Evolutionary conservation across 768 basidiomycete genomes (phyloP), one percentile per base, ranked within the genome.

Genomic region (Suillus variegatus): DNA sequence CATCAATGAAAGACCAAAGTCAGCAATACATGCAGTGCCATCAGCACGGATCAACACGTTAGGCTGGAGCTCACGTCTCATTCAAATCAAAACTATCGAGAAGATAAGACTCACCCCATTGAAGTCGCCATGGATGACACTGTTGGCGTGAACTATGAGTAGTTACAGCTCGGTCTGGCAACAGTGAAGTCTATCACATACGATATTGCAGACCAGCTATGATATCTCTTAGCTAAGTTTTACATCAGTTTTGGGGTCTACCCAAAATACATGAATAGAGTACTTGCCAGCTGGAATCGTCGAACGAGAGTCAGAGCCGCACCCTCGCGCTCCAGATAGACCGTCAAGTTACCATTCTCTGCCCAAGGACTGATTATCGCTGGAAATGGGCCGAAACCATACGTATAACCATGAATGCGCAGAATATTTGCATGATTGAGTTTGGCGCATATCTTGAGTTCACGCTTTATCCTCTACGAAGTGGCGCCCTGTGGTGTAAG

Each of bases 1-100:
- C 60, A 84, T 72, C 28, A 72, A 78, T 2, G 83, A 85, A 3
- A 85, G 68, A 6, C 84, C 83, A 62, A 85, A 84, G 64, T 85
- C 83, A 38, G 78, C 76, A 12, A 86, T 71, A 32, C 79, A 78
- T 0, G 80, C 83, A 38, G 78, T 78, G 22, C 80, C 78, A 20
- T 79, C 71, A 55, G 73, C 74, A 63, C 81, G 72, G 41, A 86
- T 76, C 6, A 85, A 78, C 55, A 86, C 73, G 58, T 86, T 86
- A 0, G 82, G 77, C 83, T 76, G 46, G 40, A 41, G 20, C 4
- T 41, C 20, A 40, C 20, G 3, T 40, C 22, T 40, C 22, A 5
- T 61, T 38, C 5, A 28, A 4, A 12, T 35, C 13, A 1, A 10
- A 44, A 10, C 8, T 2, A 12, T 14, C 28, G 16, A 47, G 14